Percentiles rank a stretch among this genome's conserved stretches.
Evolutionary conservation across 257 asterid species (phyloP).

Genomic region (Solanum clarkiae): DNA sequence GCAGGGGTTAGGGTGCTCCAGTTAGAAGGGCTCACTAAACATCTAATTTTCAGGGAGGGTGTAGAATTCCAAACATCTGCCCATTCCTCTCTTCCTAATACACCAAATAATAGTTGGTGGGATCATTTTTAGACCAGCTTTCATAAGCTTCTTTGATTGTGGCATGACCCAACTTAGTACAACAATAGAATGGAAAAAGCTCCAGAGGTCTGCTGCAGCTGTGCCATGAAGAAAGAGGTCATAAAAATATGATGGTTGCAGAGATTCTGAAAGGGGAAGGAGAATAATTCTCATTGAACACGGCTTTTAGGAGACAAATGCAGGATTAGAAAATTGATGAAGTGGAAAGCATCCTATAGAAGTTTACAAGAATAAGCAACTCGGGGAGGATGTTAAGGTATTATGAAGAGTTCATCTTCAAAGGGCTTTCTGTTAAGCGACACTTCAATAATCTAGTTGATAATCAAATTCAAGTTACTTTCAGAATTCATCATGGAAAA

Average conservation of each 20-base stretch:
- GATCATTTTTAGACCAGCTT: not conserved
- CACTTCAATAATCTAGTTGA: not conserved
- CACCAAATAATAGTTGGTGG: not conserved
- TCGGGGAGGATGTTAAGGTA: not conserved
- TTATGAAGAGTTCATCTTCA: not conserved
- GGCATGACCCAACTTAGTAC: not conserved
- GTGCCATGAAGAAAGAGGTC: not conserved
- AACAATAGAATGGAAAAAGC: not conserved
- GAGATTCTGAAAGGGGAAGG: not conserved
- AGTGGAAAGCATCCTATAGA: not conserved
- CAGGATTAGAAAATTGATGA: not conserved
- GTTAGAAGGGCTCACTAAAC: not conserved
- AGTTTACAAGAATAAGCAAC: not conserved
- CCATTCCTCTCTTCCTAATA: not conserved
- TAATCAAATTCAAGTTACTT: not conserved
- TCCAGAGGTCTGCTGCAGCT: not conserved
- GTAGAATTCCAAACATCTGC: not conserved
- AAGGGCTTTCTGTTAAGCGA: not conserved
- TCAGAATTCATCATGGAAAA: not conserved
- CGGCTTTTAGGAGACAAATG: not conserved
- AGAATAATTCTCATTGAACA: not conserved
- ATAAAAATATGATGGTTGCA: not conserved
- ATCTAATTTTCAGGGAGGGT: not conserved
- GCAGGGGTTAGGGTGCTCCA: not conserved
- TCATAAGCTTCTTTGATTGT: not conserved